Evolutionary conservation across 352 stramenopile species (phyloP).

Genomic region (Pythium volutum): DNA sequence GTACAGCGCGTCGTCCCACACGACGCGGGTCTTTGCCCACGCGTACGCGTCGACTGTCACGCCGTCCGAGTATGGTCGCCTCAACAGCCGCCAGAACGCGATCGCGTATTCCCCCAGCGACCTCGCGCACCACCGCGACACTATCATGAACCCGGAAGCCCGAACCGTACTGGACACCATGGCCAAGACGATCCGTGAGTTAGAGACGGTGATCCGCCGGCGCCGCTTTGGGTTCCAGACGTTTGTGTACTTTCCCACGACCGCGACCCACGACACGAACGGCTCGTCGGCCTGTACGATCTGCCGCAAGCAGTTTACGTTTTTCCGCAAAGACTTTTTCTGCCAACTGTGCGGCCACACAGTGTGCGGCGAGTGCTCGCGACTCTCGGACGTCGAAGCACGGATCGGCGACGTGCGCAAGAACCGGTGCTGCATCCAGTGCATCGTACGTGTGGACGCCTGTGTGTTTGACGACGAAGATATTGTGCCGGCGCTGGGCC

Average conservation of each 20-base stretch:
- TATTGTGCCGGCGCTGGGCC: slow-evolving; percentile 38
- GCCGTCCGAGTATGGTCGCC: slow-evolving; percentile 30
- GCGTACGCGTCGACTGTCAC: slow-evolving; percentile 49
- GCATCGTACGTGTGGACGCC: slow-evolving; percentile 49
- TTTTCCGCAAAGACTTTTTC: slow-evolving; percentile 44
- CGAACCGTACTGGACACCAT: slow-evolving; percentile 35
- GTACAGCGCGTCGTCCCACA: slow-evolving; percentile 33
- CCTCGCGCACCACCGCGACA: slow-evolving; percentile 33
- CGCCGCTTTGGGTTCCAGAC: slow-evolving; percentile 65
- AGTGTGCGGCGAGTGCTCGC: slow-evolving; percentile 51
- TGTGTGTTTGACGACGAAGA: slow-evolving; percentile 63
- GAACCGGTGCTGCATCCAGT: slow-evolving; percentile 53
- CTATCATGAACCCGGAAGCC: slow-evolving; percentile 50
- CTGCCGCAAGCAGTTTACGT: slow-evolving; percentile 43
- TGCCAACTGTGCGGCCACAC: slow-evolving; percentile 59
- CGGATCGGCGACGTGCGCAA: slow-evolving; percentile 40
- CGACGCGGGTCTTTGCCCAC: slow-evolving; percentile 49
- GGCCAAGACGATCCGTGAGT: slow-evolving; percentile 44
- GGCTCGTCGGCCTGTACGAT: slow-evolving; percentile 42
- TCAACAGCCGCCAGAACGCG: slow-evolving; percentile 27
- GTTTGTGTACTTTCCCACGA: slow-evolving; percentile 57
- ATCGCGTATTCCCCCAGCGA: slow-evolving; percentile 25
- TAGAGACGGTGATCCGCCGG: slow-evolving; percentile 58
- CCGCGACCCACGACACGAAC: slow-evolving; percentile 5
- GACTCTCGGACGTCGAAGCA: slow-evolving; percentile 49